Evolutionary conservation across 1,284 basidiomycete genomes (phyloP), one percentile per base, ranked within the genome.

Genomic region (Ceratobasidium sp.): DNA sequence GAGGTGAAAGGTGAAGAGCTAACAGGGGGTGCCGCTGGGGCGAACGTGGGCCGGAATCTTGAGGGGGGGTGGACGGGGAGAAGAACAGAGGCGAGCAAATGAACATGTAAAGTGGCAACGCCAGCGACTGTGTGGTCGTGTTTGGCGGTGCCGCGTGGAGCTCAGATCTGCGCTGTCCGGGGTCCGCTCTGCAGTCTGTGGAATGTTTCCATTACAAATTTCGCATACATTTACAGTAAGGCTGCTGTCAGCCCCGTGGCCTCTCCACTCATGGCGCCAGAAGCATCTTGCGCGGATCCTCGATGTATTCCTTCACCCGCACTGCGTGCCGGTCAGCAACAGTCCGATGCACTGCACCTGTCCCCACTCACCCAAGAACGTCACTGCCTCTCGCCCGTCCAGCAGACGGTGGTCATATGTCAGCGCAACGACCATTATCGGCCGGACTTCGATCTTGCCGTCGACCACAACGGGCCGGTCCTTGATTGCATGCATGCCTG

Each of bases 341-440:
- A 5, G 0, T 36, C 32, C n/a, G 10, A 26, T 60, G 58, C 50
- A 10, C 59, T 3, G n/a, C 61, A 52, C 45, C 28, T 46, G 65
- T 32, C 70, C 52, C 59, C 55, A 84, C 91, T 79, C 78, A 94
- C 94, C 94, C 76, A 99, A 90, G 94, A 99, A 98, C 46, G 96
- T 97, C 72, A 96, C 93, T 46, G 94, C 97, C 83, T 99, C 97
- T 78, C 97, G 87, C 57, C 97, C 97, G 79, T 99, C 97, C 76
- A 99, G 87, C 78, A 99, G 83, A 76, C 97, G 88, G 84, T 99
- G 97, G 83, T 99, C 96, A 82, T 98, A 98, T 2, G 96, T 97
- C 74, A 97, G 87, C 18, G 94, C 94, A 74, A 96, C 89, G 72
- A 97, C 89, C 96, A 98, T 98, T 84, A 98, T 94, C 34, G 95